phyloP scores from a whole-genome alignment of 208 protist genomes.

The Acanthamoeba sp. region DNA sequence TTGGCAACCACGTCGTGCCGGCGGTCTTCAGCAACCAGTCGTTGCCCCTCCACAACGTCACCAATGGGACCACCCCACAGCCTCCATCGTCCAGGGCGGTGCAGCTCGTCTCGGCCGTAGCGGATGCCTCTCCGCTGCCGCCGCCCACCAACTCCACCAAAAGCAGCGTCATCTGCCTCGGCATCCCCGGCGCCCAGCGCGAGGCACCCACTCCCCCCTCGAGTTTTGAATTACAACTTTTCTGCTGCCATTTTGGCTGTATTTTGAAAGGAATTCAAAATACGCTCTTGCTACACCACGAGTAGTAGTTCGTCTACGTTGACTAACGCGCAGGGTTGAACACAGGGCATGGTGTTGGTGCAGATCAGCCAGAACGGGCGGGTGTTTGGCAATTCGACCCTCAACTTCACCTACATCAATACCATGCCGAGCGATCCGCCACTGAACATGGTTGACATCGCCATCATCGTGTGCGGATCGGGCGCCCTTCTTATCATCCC shows the following conservation, averaged over 20 bases:
- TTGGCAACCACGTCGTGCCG: background rate
- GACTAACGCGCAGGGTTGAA: background rate
- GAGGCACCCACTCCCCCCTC: background rate
- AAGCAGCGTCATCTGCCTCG: background rate
- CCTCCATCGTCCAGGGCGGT: background rate
- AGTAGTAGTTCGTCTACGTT: background rate
- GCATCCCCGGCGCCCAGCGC: background rate
- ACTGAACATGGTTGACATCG: background rate
- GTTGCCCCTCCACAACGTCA: background rate
- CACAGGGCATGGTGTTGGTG: background rate
- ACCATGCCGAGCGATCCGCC: background rate
- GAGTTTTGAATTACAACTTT: background rate
- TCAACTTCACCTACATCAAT: background rate
- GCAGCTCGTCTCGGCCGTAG: no score
- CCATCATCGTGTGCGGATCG: conserved; percentile 31
- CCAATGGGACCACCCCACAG: background rate
- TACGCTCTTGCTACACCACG: no score
- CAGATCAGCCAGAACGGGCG: background rate
- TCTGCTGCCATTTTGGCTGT: background rate
- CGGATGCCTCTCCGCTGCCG: background rate
- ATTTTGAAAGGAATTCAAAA: background rate
- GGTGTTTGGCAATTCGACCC: background rate
- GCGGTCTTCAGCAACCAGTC: conserved; percentile 40
- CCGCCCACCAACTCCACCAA: background rate
- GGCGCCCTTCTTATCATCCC: background rate